Evolutionary conservation across 768 basidiomycete genomes (phyloP), one percentile per base, ranked within the genome.

Genomic region (Boletus barrowsii): DNA sequence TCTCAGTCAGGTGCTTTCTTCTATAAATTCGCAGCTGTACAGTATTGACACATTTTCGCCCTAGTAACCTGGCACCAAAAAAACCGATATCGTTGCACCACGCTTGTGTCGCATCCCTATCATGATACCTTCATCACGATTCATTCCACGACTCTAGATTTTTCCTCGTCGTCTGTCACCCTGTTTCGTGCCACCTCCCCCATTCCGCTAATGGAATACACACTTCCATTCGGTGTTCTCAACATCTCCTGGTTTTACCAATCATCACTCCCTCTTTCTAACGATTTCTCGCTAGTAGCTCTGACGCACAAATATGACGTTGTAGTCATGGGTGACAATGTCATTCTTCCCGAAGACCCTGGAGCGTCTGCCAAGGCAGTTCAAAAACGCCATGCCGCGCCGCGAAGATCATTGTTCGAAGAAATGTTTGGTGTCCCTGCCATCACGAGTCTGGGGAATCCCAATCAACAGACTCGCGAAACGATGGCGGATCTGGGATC

Each of bases 391-490:
- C 36, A 65, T 64, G 51, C 63, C 58, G 60, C 76, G 59, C 66
- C 68, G 22, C 75, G 64, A 57, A 74, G 77, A 54, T 88, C 90
- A 9, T 74, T 97, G 8, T 92, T 95, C 73, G 88, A 92, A 68
- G 93, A 95, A 64, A 90, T 95, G 64, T 97, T 96, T 65, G 94
- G 94, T 37, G 75, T 81, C 54, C 82, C 90, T 42, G 87, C 88
- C 3, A 83, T 93, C 60, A 61, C 63, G 7, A 66, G 73, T 32
- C 56, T 65, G 33, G 57, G 68, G 17, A 48, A 58, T n/a, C 54
- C 67, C 33, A 45, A 58, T 13, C 62, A 67, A 39, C 51, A 58
- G 39, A 54, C 66, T 15, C 53, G 43, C 29, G 56, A 62, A 41
- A 18, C 52, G 30, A 53, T 46, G 35, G 24, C 43, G 30, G 51